Evolutionary conservation across 148 eudicot genomes (phyloP), one percentile per base, ranked within the genome.

Genomic region (Vaccinium macrocarpon): DNA sequence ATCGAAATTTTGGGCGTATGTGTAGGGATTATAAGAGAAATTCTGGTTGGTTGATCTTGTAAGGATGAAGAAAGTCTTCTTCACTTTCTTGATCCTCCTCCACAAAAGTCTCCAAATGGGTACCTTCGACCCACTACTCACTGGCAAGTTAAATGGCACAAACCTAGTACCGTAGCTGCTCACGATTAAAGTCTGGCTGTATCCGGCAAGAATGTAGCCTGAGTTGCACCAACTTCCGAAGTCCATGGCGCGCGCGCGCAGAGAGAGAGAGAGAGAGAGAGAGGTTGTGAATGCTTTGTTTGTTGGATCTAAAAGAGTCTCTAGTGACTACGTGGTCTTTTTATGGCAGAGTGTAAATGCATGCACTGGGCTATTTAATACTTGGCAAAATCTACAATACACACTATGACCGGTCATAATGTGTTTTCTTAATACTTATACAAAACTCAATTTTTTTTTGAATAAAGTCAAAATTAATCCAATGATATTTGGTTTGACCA

Each of bases 1-100:
- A 42, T 93, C 94, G 68, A 93, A 93, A 57, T 93, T 92, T 82
- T 82, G 87, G 0, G 92, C 23, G 48, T 93, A 93, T 6, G 94
- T 86, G 75, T 86, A 80, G 2, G 92, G 88, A 82, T 91, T 90
- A 49, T 92, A 93, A 62, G 90, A 59, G 88, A 42, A 90, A 85
- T 75, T 84, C 86, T 11, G 64, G 56, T 84, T 52, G 55, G 73
- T 83, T 25, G 82, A 87, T 46, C 16, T 80, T 29, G 73, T 27
- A 27, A 5, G 13, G 25, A 68, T 29, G 76, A 88, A 82, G 35
- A 85, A 90, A 15, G 81, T 87, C 62, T 72, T 90, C 86, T 90
- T 93, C 76, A 89, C 91, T 52, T 42, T 91, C 82, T 85, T 91
- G 15, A 92, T 83, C 88, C 89, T 93, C 84, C 88, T 92, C 89